Conservation (phyloP, 75 land plant genomes). For the Larix kaempferi region DNA sequence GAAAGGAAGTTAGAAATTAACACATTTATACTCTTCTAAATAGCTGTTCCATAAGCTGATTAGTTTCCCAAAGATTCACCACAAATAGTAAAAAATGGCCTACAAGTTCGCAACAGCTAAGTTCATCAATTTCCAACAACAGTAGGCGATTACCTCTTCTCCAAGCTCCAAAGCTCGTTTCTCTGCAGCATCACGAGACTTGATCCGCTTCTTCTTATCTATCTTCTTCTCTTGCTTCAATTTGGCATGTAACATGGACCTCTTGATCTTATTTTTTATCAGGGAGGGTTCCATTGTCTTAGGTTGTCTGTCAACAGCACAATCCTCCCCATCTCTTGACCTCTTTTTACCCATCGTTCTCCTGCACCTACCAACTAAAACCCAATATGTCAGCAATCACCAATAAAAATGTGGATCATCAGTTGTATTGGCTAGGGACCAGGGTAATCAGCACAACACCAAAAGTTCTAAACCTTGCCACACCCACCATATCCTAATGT, state of each 20-base stretch:
- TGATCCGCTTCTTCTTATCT: conserved; percentile 62
- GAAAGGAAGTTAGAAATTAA: not conserved
- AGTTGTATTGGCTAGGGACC: too few relatives aligned
- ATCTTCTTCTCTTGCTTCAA: conserved; percentile 77
- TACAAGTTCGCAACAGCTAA: not conserved
- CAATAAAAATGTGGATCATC: too few relatives aligned
- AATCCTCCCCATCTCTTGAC: too few relatives aligned
- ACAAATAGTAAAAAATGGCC: not conserved
- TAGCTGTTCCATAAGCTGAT: not conserved
- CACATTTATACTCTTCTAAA: not conserved
- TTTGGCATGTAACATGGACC: conserved; percentile 63
- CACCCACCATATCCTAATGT: too few relatives aligned
- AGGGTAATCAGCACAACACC: too few relatives aligned
- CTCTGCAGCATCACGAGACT: conserved; percentile 65
- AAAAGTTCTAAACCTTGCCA: too few relatives aligned
- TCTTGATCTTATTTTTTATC: conserved; percentile 84
- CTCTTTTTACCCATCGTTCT: too few relatives aligned
- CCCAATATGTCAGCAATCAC: too few relatives aligned
- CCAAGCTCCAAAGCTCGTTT: conserved; percentile 86
- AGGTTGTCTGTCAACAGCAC: too few relatives aligned
- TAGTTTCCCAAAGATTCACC: conserved; percentile 2
- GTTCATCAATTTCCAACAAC: not conserved
- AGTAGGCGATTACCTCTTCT: conserved; percentile 45
- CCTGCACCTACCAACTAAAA: too few relatives aligned
- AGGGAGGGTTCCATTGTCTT: not conserved